Base-by-base conservation (phyloP, 352 stramenopile species). In the Pilasporangium apinafurcum region DNA sequence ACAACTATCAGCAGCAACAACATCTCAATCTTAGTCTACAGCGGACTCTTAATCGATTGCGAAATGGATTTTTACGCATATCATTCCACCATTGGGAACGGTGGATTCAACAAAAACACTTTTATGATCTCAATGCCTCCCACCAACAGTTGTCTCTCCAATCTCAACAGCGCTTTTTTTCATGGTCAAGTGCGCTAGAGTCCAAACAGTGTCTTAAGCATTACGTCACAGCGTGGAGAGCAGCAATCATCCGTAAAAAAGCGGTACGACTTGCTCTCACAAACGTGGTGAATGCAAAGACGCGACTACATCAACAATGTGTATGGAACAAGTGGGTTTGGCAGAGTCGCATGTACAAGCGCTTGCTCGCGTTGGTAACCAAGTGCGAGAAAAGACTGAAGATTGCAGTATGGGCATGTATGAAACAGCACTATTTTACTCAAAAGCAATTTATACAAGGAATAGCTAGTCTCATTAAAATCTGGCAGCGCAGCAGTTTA, bases 31-130 rank as follows among this genome's bases (percentile, higher is more conserved):
- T 39, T n/a, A 24, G 39, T 20, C 34, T 64, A 12, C 32, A 37
- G 8, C 33, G 24, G 16, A 25, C 52, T 37, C 37, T 62, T 12
- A 48, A 28, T 14, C 48, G 16, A 4, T 16, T 48, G 17, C 46
- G 47, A 34, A 5, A 45, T 24, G 42, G 26, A 18, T 6, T 48
- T 33, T 26, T 60, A 17, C 45, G 45, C 3, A 30, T 34, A 24
- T 37, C 40, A 24, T 48, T 65, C 28, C 37, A 30, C 10, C 26
- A 16, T 21, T 65, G 56, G 51, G 37, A 51, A 33, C 46, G 55
- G 24, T 24, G 14, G 29, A n/a, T 28, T 28, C 50, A 56, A 9
- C 13, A 18, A 7, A 32, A 56, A 38, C 55, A 34, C 1, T 40
- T 64, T 14, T 30, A 24, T 5, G 34, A 45, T 5, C 32, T 44